Evolutionary conservation across 139 green algal species (phyloP), one percentile per base, ranked within the genome.

Genomic region (Chlorella ohadii): DNA sequence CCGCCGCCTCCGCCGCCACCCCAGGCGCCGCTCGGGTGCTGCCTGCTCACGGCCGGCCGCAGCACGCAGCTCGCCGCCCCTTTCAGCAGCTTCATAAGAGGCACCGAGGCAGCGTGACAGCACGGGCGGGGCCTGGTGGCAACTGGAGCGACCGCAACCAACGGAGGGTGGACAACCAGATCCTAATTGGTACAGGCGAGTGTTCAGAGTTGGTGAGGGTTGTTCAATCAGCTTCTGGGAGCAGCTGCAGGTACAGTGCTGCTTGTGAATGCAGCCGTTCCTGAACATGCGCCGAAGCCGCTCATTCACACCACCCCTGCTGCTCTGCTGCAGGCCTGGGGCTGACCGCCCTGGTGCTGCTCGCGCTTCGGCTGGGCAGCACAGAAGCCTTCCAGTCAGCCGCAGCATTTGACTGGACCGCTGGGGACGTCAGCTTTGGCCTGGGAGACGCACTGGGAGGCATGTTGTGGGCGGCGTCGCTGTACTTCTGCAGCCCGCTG

Each of bases 401-500:
- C 4, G 57, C 28, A 31, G 56, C 16, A 15, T 47, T 56, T 25
- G 36, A 44, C 28, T 67, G 79, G 36, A 63, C 59, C 15, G 47
- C 51, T 11, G 72, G 25, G 4, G 41, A 63, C 27, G 27, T 22
- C 1, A 78, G 47, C 66, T 77, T 84, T 25, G 65, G 65, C 22
- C 34, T 61, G 57, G 93, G 86, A 3, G 92, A 95, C 65, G 4
- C 82, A 0, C 4, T 86, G 16, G 93, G 81, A 3, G 89, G 75
- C 2, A 11, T 88, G 55, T 79, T 96, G 77, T 96, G 93, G 93
- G 67, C 79, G 6, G 27, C 75, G 0, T 78, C 85, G 17, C 86
- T 95, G 1, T 96, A 86, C 81, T 96, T 90, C 81, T 81, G 66
- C 41, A 91, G 78, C 28, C 94, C 94, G 0, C 36, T 89, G 79